Evolutionary conservation across 2,329 filamentous ascomycete species (phyloP).

Genomic region (Botrytis fragariae): DNA sequence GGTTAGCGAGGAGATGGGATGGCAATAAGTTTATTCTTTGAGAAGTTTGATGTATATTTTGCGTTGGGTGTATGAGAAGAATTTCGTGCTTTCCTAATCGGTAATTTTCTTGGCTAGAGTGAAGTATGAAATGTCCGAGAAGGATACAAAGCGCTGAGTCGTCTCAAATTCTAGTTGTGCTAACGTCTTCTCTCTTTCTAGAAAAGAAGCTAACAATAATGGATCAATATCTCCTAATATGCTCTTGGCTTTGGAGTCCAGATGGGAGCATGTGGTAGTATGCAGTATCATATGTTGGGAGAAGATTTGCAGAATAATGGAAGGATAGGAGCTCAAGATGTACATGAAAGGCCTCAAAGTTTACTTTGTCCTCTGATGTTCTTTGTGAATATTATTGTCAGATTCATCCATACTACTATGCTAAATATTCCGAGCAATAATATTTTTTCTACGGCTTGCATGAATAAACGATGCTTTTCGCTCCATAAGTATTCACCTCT

Average conservation of each 20-base stretch:
- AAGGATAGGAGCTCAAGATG: background rate
- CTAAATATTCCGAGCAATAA: background rate
- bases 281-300: background rate
- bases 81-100: no score
- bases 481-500: background rate
- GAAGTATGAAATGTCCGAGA: background rate
- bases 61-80: no score
- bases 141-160: background rate
- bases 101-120: background rate
- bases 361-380: background rate
- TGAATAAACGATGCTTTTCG: background rate
- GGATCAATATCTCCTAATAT: background rate
- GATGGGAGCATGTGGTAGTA: background rate
- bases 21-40: background rate
- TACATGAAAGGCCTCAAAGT: background rate
- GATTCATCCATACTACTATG: background rate
- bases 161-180: background rate
- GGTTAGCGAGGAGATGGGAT: background rate
- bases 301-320: background rate
- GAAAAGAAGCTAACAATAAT: background rate
- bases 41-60: no score
- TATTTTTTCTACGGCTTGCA: background rate
- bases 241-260: background rate
- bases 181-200: background rate
- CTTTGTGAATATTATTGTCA: background rate